Conservation (phyloP, 2,329 filamentous ascomycete species). For the Ceratocystis diversiconidia region DNA sequence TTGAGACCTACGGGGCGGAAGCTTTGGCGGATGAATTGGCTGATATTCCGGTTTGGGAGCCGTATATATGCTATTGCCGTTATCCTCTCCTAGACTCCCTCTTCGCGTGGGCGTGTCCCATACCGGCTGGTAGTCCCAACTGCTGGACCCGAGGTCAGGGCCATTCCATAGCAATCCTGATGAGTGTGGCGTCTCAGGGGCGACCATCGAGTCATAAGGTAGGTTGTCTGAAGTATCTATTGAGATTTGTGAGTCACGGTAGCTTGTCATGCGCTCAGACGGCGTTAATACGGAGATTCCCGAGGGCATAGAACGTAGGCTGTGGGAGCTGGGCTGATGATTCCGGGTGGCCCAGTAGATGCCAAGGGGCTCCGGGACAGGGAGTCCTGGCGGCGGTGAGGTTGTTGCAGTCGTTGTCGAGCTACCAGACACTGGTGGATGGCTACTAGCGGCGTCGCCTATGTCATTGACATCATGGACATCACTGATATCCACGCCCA, state of each 20-base stretch:
- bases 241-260: conserved; percentile 6
- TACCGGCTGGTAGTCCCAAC: neutral
- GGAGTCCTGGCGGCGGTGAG: neutral
- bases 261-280: neutral
- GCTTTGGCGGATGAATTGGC: neutral
- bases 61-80: neutral
- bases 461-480: neutral
- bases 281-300: conserved; percentile 10
- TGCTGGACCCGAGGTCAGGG: neutral
- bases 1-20: neutral
- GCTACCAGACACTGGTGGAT: neutral
- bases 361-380: neutral
- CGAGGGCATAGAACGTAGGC: neutral
- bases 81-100: neutral
- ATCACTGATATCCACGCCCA: neutral
- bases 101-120: neutral
- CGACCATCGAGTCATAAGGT: neutral
- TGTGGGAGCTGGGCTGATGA: neutral
- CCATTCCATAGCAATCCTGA: neutral
- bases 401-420: neutral
- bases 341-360: neutral
- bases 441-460: neutral
- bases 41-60: neutral
- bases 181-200: neutral
- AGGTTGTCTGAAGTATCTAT: neutral